Conservation (phyloP, 352 stramenopile genomes). For the Blastocystis sp. region DNA sequence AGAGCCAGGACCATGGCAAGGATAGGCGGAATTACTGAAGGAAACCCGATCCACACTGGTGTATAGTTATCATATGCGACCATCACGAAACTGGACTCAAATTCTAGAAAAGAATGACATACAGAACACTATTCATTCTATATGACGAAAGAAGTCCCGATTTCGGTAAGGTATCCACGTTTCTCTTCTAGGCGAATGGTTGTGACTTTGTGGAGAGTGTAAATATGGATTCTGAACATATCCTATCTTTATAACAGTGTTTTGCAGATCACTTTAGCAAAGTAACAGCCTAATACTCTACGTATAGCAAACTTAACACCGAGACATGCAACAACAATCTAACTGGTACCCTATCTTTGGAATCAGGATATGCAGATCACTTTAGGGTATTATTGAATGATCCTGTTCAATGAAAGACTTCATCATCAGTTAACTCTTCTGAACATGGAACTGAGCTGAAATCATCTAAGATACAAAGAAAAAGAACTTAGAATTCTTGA, state of each 20-base stretch:
- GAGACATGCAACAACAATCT: constrained; percentile 22
- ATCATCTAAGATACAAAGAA: neutral
- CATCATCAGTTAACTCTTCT: neutral
- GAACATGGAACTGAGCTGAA: neutral
- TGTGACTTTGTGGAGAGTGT: neutral
- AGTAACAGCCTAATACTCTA: neutral
- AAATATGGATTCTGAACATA: neutral
- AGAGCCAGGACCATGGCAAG: constrained; percentile 55
- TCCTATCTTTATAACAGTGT: constrained; percentile 19
- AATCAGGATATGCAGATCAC: neutral
- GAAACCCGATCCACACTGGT: constrained; percentile 18
- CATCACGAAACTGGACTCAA: neutral
- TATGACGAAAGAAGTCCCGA: neutral
- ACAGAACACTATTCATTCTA: neutral
- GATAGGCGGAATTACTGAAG: constrained; percentile 56
- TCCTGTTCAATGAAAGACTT: neutral
- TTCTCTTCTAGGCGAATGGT: constrained; percentile 24
- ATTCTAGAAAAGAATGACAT: neutral
- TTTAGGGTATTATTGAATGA: constrained; percentile 21
- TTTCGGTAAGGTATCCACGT: constrained; percentile 16
- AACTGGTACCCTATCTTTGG: constrained; percentile 51
- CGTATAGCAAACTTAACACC: neutral
- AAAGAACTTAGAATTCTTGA: neutral
- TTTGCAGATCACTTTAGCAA: constrained; percentile 47
- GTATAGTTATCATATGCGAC: constrained; percentile 20